phyloP scores from a whole-genome alignment of 2,329 filamentous ascomycete species.

The Coleophoma eucalyptorum region DNA sequence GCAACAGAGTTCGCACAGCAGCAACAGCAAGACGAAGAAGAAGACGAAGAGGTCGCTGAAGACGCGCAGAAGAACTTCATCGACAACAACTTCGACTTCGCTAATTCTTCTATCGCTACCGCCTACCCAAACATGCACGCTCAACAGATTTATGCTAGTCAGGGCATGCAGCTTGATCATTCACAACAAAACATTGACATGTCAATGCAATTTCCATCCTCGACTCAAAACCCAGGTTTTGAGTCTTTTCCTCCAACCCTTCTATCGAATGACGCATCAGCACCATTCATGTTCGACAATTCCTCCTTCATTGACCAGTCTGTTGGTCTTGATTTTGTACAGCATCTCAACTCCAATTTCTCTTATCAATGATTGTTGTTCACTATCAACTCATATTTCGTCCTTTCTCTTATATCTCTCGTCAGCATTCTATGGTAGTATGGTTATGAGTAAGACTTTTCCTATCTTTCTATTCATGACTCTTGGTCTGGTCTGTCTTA shows the following conservation, averaged over 20 bases:
- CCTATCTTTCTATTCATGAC: constrained; percentile 1
- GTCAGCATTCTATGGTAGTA: constrained; percentile 7
- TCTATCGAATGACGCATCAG: constrained; percentile 14
- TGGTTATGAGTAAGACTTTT: constrained; percentile 11
- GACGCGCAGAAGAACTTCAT: constrained; percentile 20
- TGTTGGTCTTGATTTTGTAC: constrained; percentile 11
- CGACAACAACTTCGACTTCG: constrained; percentile 13
- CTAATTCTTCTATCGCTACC: constrained; percentile 4
- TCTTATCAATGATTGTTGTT: constrained; percentile 5
- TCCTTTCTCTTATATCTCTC: constrained; percentile 2
- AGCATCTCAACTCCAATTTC: constrained; percentile 6
- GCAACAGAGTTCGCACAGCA: constrained; percentile 24
- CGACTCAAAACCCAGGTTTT: constrained; percentile 16
- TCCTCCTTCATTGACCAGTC: constrained; percentile 14
- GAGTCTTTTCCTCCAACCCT: constrained; percentile 12
- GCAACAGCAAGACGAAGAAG: constrained; percentile 31
- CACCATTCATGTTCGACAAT: constrained; percentile 14
- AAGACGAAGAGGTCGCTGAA: constrained; percentile 28
- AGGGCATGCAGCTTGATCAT: constrained; percentile 13
- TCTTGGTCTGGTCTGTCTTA: not conserved
- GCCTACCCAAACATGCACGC: constrained; percentile 8
- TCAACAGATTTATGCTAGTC: constrained; percentile 10
- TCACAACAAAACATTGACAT: constrained; percentile 16
- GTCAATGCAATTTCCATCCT: constrained; percentile 14
- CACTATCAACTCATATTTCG: not conserved